Conservation (phyloP, 2,329 filamentous ascomycete species). For the Trichoderma atrobrunneum region DNA sequence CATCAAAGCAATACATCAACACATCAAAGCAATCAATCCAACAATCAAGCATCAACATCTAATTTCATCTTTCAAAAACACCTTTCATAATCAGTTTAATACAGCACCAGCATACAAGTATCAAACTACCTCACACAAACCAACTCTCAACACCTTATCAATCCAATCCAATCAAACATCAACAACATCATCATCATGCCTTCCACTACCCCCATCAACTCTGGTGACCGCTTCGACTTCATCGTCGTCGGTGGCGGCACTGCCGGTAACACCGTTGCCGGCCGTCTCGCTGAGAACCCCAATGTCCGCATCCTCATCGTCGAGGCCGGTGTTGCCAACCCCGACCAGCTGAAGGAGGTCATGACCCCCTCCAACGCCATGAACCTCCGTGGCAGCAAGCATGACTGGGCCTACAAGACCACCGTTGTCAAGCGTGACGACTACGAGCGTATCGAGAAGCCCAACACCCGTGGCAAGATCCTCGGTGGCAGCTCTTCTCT, state of each 20-base stretch:
- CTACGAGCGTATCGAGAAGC: conserved; percentile 61
- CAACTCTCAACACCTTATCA: not conserved
- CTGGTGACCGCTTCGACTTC: conserved; percentile 29
- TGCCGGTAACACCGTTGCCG: conserved; percentile 36
- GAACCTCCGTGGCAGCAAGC: conserved; percentile 51
- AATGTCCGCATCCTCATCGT: conserved; percentile 44
- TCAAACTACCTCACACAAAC: not conserved
- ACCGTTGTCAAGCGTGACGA: conserved; percentile 58
- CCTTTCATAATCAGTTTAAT: no score
- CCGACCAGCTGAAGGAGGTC: conserved; percentile 49
- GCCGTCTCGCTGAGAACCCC: conserved; percentile 36
- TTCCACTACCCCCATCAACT: conserved; percentile 15
- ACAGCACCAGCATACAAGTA: not conserved
- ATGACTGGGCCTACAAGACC: conserved; percentile 62
- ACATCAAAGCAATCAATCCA: not conserved
- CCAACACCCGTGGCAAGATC: conserved; percentile 58
- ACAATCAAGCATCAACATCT: not conserved
- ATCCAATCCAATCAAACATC: conserved; percentile 21
- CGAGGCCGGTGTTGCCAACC: conserved; percentile 48
- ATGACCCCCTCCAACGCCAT: conserved; percentile 53
- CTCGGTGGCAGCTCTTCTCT: conserved; percentile 57
- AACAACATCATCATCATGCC: not conserved
- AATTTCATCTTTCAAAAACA: not conserved
- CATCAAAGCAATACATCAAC: conserved; percentile 25
- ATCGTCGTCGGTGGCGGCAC: conserved; percentile 37